A percentile compares a stretch with the other conserved stretches of the same genome.
Conservation (phyloP, 2,329 filamentous ascomycete genomes). For the Ambrosiella xylebori region DNA sequence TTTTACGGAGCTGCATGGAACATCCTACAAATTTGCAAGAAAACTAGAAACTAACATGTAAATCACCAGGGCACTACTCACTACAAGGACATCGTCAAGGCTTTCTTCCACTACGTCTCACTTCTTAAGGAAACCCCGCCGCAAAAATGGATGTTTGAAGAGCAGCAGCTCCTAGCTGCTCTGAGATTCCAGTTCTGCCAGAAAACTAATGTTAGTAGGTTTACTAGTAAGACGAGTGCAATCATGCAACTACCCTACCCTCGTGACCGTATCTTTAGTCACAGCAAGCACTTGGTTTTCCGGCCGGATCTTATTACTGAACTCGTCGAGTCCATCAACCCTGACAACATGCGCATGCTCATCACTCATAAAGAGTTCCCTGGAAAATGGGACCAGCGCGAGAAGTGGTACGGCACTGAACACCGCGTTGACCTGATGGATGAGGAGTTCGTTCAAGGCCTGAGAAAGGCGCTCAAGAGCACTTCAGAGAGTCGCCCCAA, state of each 20-base stretch:
- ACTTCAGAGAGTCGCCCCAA: slow-evolving; percentile 41
- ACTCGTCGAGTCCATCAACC: slow-evolving; percentile 55
- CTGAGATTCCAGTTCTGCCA: slow-evolving; percentile 92
- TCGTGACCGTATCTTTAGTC: slow-evolving; percentile 72
- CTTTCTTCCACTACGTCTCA: slow-evolving; percentile 80
- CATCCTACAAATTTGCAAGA: no score
- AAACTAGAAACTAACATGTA: slow-evolving; percentile 8
- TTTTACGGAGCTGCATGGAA: no score
- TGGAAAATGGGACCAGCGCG: slow-evolving; percentile 69
- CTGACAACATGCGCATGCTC: slow-evolving; percentile 78
- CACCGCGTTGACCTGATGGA: slow-evolving; percentile 73
- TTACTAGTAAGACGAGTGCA: slow-evolving; percentile 68
- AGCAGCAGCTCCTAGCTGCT: slow-evolving; percentile 77
- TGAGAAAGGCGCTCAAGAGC: slow-evolving; percentile 45
- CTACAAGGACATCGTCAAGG: slow-evolving; percentile 66
- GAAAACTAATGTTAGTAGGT: slow-evolving; percentile 76
- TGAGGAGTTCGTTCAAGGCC: slow-evolving; percentile 51
- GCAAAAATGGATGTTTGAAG: slow-evolving; percentile 84
- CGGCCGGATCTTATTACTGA: slow-evolving; percentile 59
- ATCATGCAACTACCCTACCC: slow-evolving; percentile 86
- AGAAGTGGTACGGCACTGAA: slow-evolving; percentile 97
- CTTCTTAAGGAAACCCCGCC: slow-evolving; percentile 66
- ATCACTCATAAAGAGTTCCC: slow-evolving; percentile 72
- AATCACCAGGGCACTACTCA: slow-evolving; percentile 46
- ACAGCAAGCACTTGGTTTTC: slow-evolving; percentile 61